Conservation (phyloP, 805 yeast genomes). For the Kodamaea laetipori region DNA sequence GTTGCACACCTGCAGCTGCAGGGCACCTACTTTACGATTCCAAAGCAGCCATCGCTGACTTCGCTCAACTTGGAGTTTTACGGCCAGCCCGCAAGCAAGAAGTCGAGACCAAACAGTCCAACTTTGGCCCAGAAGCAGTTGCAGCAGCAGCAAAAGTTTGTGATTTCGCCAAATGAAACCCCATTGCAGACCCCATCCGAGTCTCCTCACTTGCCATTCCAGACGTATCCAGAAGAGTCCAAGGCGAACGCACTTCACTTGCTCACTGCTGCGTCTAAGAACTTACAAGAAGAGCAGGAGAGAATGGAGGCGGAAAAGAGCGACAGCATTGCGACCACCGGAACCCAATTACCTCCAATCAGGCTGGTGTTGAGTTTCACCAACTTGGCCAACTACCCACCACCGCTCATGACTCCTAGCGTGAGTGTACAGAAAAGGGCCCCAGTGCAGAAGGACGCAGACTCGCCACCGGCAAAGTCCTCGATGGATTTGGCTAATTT, state of each 20-base stretch:
- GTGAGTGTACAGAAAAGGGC: conserved; percentile 5
- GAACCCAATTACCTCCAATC: conserved; percentile 46
- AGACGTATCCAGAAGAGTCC: conserved; percentile 9
- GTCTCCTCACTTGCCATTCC: conserved; percentile 39
- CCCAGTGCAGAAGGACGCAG: not conserved
- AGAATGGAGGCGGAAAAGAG: conserved; percentile 16
- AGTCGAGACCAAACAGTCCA: conserved; percentile 53
- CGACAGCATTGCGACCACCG: conserved; percentile 39
- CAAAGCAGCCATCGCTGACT: conserved; percentile 33
- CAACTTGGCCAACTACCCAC: conserved; percentile 11
- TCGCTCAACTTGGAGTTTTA: conserved; percentile 41
- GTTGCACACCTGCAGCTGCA: conserved; percentile 17
- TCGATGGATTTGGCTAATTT: conserved; percentile 14
- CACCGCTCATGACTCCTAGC: conserved; percentile 10
- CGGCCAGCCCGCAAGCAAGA: conserved; percentile 29
- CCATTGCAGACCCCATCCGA: conserved; percentile 53
- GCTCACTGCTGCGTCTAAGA: conserved; percentile 25
- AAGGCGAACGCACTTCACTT: conserved; percentile 25
- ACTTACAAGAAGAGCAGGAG: conserved; percentile 26
- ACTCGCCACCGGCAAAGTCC: conserved; percentile 6
- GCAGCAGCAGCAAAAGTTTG: conserved; percentile 12
- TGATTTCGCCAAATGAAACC: conserved; percentile 43
- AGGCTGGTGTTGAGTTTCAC: conserved; percentile 38
- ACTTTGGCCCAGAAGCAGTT: conserved; percentile 12
- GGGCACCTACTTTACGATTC: conserved; percentile 18